Evolutionary conservation across 106 monocot species (phyloP), one percentile per base, ranked within the genome.

Genomic region (Chionographis japonica): DNA sequence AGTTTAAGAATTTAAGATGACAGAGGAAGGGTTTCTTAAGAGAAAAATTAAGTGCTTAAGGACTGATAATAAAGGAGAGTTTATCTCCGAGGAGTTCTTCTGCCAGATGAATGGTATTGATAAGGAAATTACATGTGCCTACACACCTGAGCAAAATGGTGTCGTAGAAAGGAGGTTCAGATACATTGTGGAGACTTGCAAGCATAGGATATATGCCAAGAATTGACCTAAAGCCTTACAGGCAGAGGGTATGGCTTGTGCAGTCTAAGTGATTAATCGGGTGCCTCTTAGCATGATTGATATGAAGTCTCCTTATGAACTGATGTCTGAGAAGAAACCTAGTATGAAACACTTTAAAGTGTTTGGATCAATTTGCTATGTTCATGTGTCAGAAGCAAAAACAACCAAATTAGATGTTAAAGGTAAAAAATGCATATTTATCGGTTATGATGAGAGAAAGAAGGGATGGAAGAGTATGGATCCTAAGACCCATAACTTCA

Each of bases 221-320:
- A 72, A 72, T 72, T 51, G 61, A 72, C 20, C 43, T 20, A 72
- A 72, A 12, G 66, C 49, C 20, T 72, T 72, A 50, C 37, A 15
- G 61, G 61, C 3, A 11, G 50, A 72, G 37, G 50, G 50, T 72
- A 61, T 72, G 71, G 20, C 50, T 6, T 72, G 71, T 61, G 61
- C 12, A 5, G 11, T 18, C 8, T 51, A 72, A 20, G 61, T 72
- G 60, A 72, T 50, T 35, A 72, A 60, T 62, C 40, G 50, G 10
- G 35, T 72, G 11, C 71, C 13, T 10, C 17, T 52, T 13, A 60
- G 61, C 61, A 57, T 39, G 7, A 70, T 6, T 27, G 58, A 43
- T 6, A 27, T 56, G 9, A 58, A 70, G 4, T 58, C 69, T 37
- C 56, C 69, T 41, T 27, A 70, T 42, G 42, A 70, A 12, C 41